Base-by-base conservation (phyloP, 345 rosid genomes). In the Litchi chinensis region DNA sequence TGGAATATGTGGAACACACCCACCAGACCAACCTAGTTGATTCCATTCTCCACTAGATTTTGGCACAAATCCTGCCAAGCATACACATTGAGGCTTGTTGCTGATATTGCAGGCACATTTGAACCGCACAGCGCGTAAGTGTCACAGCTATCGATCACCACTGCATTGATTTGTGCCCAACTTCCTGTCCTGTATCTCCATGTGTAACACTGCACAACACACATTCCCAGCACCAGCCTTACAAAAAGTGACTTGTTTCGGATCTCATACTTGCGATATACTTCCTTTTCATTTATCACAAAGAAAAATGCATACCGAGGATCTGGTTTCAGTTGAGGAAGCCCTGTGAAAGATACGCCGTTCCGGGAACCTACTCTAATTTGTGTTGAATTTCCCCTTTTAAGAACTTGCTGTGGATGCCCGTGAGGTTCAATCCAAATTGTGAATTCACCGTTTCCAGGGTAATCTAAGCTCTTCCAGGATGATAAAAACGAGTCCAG, bases 321-420 rank as follows among this genome's bases (percentile, higher is more conserved):
- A 32, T 82, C 67, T 9, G 68, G 75, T 65, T 76, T 44, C 80
- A 87, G 68, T 10, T 70, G 77, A 3, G 89, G 86, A 2, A 72
- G 63, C 46, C 90, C 93, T 21, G 89, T 82, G 18, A 82, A 87
- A 21, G 84, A 57, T 1, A 72, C 16, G 5, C 93, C 92, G 54
- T 88, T 88, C 91, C 91, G 88, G 8, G 90, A 78, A 3, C 92
- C 93, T 0, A 85, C 56, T 3, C 91, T 56, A 24, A 79, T 82
- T 37, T 24, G 39, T 16, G 52, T 74, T 6, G 7, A 24, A 5
- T 76, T 18, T 4, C 86, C 74, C 8, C 79, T 59, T 68, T 68
- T 64, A 16, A 89, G 54, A 8, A 85, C 71, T 7, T 70, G 0
- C 18, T 91, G 89, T 1, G 91, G 92, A 75, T 70, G 83, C 3